Percentiles rank a stretch among this genome's conserved stretches.
phyloP scores from a whole-genome alignment of 2,329 filamentous ascomycete genomes.

The Paraphoma sp. region DNA sequence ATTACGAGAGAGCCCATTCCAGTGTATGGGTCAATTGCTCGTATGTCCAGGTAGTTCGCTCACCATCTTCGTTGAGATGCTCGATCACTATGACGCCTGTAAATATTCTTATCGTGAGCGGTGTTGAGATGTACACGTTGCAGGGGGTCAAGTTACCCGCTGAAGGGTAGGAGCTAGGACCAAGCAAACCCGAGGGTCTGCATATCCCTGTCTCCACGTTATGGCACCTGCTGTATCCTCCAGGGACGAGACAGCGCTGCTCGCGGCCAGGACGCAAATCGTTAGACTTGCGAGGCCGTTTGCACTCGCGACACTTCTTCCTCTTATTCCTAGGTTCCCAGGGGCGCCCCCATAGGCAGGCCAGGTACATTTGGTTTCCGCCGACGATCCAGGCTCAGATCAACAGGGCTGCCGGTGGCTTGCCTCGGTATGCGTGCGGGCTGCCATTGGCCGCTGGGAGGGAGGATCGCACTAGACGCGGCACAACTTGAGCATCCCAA shows the following conservation, averaged over 20 bases:
- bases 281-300: constrained; percentile 24
- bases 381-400: constrained; percentile 15
- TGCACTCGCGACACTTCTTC: neutral
- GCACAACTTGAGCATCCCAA: neutral
- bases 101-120: too few species aligned
- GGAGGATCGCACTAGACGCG: neutral
- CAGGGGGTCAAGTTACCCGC: neutral
- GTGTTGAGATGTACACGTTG: neutral
- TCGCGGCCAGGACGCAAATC: constrained; percentile 2
- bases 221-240: neutral
- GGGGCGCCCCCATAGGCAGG: neutral
- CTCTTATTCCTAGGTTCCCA: neutral
- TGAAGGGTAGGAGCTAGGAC: neutral
- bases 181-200: neutral
- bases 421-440: constrained; percentile 28
- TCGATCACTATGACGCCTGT: too few species aligned
- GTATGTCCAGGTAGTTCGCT: too few species aligned
- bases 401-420: constrained; percentile 9
- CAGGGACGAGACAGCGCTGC: neutral
- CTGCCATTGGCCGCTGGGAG: constrained; percentile 19
- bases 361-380: neutral
- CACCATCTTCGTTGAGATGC: too few species aligned
- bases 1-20: too few species aligned
- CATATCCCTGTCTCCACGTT: neutral
- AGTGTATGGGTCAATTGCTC: too few species aligned